Evolutionary conservation across 116 monocot species (phyloP), one percentile per base, ranked within the genome.

Genomic region (Posidonia oceanica): DNA sequence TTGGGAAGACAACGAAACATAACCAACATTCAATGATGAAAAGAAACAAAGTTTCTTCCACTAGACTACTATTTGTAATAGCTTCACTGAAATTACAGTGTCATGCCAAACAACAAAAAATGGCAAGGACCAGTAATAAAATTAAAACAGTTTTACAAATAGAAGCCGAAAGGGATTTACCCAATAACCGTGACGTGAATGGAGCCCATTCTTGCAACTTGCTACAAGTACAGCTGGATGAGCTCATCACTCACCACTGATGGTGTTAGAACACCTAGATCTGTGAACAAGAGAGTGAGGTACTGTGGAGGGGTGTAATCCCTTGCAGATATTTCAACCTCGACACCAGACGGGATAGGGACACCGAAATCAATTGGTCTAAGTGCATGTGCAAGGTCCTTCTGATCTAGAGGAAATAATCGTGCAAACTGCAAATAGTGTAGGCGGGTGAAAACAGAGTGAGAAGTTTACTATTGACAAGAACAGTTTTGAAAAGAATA

Each of bases 231-330:
- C 14, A 97, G 71, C 67, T 89, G 87, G 72, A 97, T 97, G 40
- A 97, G 87, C 72, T 97, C 97, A 71, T 97, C 97, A 54, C 97
- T 97, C 14, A 97, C 97, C 54, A 87, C 92, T 62, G 97, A 92
- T 11, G 92, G 97, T 51, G 97, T 97, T 39, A 97, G 83, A 52
- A 88, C 89, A 37, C 97, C 92, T 20, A 97, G 87, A 78, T 97
- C 97, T 23, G 92, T 89, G 72, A 97, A 89, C 16, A 97, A 83
- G 62, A 97, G 85, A 0, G 97, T 92, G 17, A 97, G 87, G 67
- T 85, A 97, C 64, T 89, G 82, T 3, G 97, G 97, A 5, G 92
- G 97, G 2, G 97, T 97, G 71, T 97, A 97, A 72, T 97, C 97
- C 67, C 92, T 89, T 16, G 92, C 97, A 52, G 87, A 89, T 69